Conservation (phyloP, 2,329 filamentous ascomycete genomes). For the Amphichorda felina region DNA sequence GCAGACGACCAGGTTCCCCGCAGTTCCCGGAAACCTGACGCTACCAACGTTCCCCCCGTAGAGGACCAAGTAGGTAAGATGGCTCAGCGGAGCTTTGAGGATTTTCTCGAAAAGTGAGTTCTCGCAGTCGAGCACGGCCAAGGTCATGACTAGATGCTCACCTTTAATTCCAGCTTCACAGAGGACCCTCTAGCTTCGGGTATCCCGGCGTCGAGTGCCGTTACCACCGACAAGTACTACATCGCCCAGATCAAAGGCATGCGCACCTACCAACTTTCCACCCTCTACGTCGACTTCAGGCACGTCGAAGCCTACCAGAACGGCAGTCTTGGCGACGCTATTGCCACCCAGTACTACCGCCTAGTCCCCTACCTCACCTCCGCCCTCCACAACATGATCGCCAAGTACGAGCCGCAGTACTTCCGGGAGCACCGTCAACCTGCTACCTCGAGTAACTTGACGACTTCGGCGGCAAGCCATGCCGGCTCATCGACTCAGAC, state of each 20-base stretch:
- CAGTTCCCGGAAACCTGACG: conserved; percentile 33
- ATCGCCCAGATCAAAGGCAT: conserved; percentile 73
- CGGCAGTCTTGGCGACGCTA: conserved; percentile 71
- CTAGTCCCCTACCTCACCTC: conserved; percentile 86
- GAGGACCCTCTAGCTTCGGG: conserved; percentile 56
- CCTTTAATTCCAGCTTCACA: conserved; percentile 46
- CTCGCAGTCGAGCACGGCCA: no score
- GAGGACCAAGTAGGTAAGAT: conserved; percentile 66
- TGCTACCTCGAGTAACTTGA: conserved; percentile 59
- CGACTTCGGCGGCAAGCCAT: conserved; percentile 55
- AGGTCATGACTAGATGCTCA: no score
- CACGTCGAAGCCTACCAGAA: conserved; percentile 71
- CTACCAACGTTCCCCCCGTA: conserved; percentile 51
- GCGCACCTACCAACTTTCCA: conserved; percentile 63
- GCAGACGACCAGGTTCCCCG: conserved; percentile 52
- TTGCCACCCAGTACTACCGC: conserved; percentile 86
- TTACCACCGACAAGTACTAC: conserved; percentile 73
- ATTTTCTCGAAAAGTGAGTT: conserved; percentile 52
- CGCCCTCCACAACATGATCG: conserved; percentile 83
- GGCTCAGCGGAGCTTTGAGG: conserved; percentile 65
- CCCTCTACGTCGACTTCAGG: conserved; percentile 77
- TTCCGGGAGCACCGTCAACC: conserved; percentile 87
- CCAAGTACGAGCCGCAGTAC: conserved; percentile 88
- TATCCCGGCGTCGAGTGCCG: conserved; percentile 54
- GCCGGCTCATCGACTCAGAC: conserved; percentile 50